A percentile compares a stretch with the other conserved stretches of the same genome.
Evolutionary conservation across 495 filamentous ascomycete genomes (phyloP).

Genomic region (Penicillium bialowiezense): DNA sequence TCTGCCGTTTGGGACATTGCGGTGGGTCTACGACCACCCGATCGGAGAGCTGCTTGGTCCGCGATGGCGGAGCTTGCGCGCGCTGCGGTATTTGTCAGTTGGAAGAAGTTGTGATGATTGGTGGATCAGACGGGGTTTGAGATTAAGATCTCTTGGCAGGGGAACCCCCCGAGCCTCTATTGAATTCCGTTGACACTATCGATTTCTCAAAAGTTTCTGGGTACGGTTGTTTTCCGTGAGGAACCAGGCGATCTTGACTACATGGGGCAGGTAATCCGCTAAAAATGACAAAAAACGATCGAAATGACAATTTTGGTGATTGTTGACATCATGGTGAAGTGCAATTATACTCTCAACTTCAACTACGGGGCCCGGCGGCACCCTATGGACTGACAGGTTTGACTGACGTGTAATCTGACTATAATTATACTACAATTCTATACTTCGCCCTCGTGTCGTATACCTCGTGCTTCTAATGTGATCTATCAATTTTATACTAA

Average conservation of each 20-base stretch:
- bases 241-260: neutral
- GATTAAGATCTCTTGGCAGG: constrained; percentile 9
- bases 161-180: neutral
- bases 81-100: constrained; percentile 1
- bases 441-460: too few species aligned
- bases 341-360: too few species aligned
- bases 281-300: too few species aligned
- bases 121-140: neutral
- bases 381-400: too few species aligned
- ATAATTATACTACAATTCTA: too few species aligned
- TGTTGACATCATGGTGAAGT: too few species aligned
- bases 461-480: too few species aligned
- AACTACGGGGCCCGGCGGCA: too few species aligned
- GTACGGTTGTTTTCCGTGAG: neutral
- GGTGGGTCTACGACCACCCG: neutral
- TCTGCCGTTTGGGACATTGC: constrained; percentile 1
- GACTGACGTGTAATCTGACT: too few species aligned
- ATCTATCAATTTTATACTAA: too few species aligned
- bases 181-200: neutral
- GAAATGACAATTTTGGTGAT: too few species aligned
- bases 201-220: constrained; percentile 1
- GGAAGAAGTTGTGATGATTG: neutral
- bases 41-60: neutral
- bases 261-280: neutral
- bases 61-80: neutral